Evolutionary conservation across 2,329 filamentous ascomycete genomes (phyloP), one percentile per base, ranked within the genome.

Genomic region (Domatiomyces globalis): DNA sequence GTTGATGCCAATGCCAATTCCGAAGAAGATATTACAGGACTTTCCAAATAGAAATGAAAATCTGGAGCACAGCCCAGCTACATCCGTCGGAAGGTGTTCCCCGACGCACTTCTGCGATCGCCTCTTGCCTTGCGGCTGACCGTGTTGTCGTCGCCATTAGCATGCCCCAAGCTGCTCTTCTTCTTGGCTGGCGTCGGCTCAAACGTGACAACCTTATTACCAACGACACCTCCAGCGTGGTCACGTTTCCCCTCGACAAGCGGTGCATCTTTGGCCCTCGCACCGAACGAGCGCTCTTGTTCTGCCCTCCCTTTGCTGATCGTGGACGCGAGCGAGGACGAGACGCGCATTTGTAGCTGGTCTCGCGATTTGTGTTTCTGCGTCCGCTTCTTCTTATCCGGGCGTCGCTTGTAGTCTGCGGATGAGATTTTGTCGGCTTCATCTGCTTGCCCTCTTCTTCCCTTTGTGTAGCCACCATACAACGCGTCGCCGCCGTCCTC

Each of bases 181-280:
- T 58, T 48, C 48, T 59, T 61, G 52, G 65, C 67, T 36, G 60
- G 67, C 61, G 48, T 47, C 0, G 80, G 79, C 49, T 72, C 75
- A 65, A 83, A 83, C 0, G 77, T 78, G 53, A 83, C 73, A 57
- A 80, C 74, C 59, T 77, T 73, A 56, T 74, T 72, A 15, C 72
- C 72, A 22, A 71, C 70, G 1, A 67, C 68, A 29, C 62, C 63
- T 46, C 61, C 60, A 20, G 62, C 61, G 4, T 50, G 46, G 17
- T 36, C 45, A 25, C 43, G 33, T 8, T 65, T 63, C 33, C 63
- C 64, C 22, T 65, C 60, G 42, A 62, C 68, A 4, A 63, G 63
- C 43, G 65, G 65, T 61, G 70, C 66, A 46, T 68, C 70, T 45
- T 70, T 66, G 4, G 76, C 74, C n/a, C 77, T 69, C 5, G 77